Evolutionary conservation across 148 eudicot genomes (phyloP), one percentile per base, ranked within the genome.

Genomic region (Persicaria tinctoria): DNA sequence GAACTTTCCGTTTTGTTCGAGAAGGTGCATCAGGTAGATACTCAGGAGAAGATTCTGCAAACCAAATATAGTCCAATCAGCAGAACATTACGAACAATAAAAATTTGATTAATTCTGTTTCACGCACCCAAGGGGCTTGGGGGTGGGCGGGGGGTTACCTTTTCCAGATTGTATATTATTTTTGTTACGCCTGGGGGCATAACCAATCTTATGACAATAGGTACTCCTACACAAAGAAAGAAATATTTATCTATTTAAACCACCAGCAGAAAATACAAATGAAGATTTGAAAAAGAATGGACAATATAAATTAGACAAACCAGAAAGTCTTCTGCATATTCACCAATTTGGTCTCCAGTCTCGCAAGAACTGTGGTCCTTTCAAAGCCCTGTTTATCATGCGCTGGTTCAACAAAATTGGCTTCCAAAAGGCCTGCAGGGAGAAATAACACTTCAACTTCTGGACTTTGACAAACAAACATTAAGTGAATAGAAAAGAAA

Each of bases 351-450:
- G 78, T 59, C 78, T 95, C 99, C 11, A 95, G 93, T 75, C 97
- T 88, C 7, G 91, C 85, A 74, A 95, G 89, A 74, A 89, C 97
- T 74, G 80, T 84, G 27, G 99, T 95, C 54, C 99, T 96, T 86
- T 95, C 99, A 88, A 95, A 95, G 46, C 99, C 97, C 80, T 95
- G 99, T 82, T 95, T 95, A 78, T 95, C 99, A 72, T 95, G 99
- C 78, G 99, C 99, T 68, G 99, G 99, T 79, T 95, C 97, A 73
- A 95, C 92, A 82, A 95, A 95, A 78, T 95, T 90, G 14, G 99
- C 99, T 83, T 95, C 97, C 79, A 95, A 80, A 20, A 95, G 96
- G 81, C 98, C 98, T 93, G 83, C 68, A 79, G 64, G 32, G 13
- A 14, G 63, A 73, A 74, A 78, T 76, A 81, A 66, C 14, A 63